Percentiles rank a stretch among this genome's conserved stretches.
These are phyloP conservation scores for Tolypocladium cylindrosporum DNA, from an alignment of 2,329 filamentous ascomycete species.

Conservation along the genomic window DNA sequence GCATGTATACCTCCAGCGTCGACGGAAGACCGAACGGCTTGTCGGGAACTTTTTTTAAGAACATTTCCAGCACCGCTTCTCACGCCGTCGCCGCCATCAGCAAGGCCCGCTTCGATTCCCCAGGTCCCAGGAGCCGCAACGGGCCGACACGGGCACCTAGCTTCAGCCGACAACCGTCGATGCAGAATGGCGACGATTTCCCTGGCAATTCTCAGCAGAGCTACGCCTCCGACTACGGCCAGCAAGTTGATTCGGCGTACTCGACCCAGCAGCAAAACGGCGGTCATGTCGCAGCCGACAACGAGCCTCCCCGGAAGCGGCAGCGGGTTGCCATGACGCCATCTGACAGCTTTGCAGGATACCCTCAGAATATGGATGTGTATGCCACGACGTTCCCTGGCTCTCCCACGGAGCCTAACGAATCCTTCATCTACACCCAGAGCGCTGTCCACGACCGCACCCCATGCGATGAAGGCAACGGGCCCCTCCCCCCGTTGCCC, in stretches of 20 bases:
- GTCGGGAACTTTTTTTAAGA: conserved; percentile 90
- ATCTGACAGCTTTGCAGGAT: conserved; percentile 47
- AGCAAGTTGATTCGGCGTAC: conserved; percentile 61
- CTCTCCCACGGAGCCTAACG: conserved; percentile 71
- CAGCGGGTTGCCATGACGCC: conserved; percentile 48
- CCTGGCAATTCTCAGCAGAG: conserved; percentile 77
- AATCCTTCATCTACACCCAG: conserved; percentile 63
- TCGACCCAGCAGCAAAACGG: conserved; percentile 42
- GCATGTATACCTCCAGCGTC: conserved; percentile 64
- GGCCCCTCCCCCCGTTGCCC: conserved; percentile 55
- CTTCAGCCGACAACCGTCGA: conserved; percentile 62
- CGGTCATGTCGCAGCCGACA: conserved; percentile 36
- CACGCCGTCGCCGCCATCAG: conserved; percentile 93
- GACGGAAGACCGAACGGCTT: conserved; percentile 58
- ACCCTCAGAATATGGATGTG: conserved; percentile 36
- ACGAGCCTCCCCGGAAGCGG: conserved; percentile 76
- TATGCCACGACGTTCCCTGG: conserved; percentile 44
- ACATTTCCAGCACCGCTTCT: conserved; percentile 86
- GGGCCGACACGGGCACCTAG: conserved; percentile 57
- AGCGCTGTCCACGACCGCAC: conserved; percentile 30
- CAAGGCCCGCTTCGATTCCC: conserved; percentile 89
- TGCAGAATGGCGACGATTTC: conserved; percentile 59
- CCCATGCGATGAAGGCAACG: conserved; percentile 39
- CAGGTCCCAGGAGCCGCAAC: conserved; percentile 56
- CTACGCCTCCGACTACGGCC: conserved; percentile 65